These are phyloP conservation scores for Zygosaccharomyces bisporus DNA, from an alignment of 805 yeast genomes.

Conservation along the genomic window DNA sequence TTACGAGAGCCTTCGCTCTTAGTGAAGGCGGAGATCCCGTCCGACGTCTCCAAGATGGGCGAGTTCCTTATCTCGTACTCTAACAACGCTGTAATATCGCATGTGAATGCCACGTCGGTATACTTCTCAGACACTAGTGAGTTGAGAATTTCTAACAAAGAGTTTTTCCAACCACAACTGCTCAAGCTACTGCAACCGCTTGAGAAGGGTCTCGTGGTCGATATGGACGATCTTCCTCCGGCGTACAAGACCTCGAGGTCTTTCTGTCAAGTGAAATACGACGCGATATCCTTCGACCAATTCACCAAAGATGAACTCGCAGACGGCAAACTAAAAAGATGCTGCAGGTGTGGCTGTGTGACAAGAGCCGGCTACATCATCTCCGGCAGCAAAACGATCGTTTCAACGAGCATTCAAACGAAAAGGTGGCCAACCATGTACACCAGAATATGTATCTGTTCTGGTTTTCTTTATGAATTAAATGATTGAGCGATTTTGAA, in stretches of 20 bases:
- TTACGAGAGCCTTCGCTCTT: constrained; percentile 40
- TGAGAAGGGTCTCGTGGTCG: constrained; percentile 43
- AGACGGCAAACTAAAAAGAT: constrained; percentile 38
- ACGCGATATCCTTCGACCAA: constrained; percentile 34
- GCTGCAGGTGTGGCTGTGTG: constrained; percentile 53
- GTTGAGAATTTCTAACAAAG: constrained; percentile 30
- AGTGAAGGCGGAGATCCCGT: constrained; percentile 60
- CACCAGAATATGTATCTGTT: constrained; percentile 35
- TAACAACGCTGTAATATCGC: constrained; percentile 29
- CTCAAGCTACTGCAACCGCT: constrained; percentile 39
- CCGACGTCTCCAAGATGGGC: constrained; percentile 33
- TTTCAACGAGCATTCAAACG: constrained; percentile 34
- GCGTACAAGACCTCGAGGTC: constrained; percentile 30
- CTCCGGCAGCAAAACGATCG: constrained; percentile 32
- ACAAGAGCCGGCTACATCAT: constrained; percentile 38
- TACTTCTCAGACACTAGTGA: constrained; percentile 34
- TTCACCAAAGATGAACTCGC: constrained; percentile 21
- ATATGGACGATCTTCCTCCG: constrained; percentile 52
- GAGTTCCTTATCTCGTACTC: constrained; percentile 31
- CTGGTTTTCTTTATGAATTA: constrained; percentile 35
- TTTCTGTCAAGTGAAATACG: constrained; percentile 36
- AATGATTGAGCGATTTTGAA: constrained; percentile 3
- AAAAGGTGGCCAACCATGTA: constrained; percentile 39
- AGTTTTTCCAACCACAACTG: constrained; percentile 31
- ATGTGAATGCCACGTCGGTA: constrained; percentile 29